Evolutionary conservation across 768 basidiomycete species (phyloP).

Genomic region (Melanogaster broomeanus): DNA sequence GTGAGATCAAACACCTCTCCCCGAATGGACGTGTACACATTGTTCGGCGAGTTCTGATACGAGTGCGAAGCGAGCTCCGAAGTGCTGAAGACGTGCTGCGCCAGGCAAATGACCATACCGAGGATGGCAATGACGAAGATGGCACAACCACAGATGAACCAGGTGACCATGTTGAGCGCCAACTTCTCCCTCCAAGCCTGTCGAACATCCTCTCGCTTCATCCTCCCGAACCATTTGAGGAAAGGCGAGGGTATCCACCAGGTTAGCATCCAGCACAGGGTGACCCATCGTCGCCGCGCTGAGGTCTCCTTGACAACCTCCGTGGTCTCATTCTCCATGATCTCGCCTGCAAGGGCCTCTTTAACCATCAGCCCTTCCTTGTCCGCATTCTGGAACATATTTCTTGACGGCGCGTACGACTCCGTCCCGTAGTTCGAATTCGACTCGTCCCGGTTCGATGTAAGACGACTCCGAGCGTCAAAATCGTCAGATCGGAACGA

Average conservation of each 20-base stretch:
- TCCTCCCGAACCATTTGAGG: constrained; percentile 74
- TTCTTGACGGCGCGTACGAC: constrained; percentile 90
- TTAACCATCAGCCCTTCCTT: constrained; percentile 74
- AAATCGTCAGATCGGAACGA: constrained; percentile 77
- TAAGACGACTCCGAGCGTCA: constrained; percentile 76
- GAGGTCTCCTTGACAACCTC: constrained; percentile 85
- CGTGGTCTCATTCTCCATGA: constrained; percentile 83
- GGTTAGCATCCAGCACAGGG: constrained; percentile 85
- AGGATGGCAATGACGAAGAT: constrained; percentile 92
- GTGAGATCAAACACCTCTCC: constrained; percentile 95
- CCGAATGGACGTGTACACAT: constrained; percentile 80
- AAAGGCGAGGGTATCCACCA: constrained; percentile 85
- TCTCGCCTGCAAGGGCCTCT: constrained; percentile 82
- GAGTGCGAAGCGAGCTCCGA: constrained; percentile 77
- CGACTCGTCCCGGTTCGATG: constrained; percentile 75
- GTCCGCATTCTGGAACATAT: constrained; percentile 91
- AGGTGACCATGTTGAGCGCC: constrained; percentile 92
- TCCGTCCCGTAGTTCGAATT: constrained; percentile 87
- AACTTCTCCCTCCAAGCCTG: constrained; percentile 99
- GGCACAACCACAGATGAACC: constrained; percentile 87
- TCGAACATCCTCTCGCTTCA: constrained; percentile 92
- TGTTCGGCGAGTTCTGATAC: constrained; percentile 60
- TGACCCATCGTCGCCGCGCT: constrained; percentile 85
- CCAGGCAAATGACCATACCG: constrained; percentile 89
- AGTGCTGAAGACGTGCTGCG: constrained; percentile 85